Percentiles rank a stretch among this genome's conserved stretches.
These are phyloP conservation scores for Aspergillus quadrilineatus DNA, from an alignment of 2,329 filamentous ascomycete genomes.

Conservation along the genomic window DNA sequence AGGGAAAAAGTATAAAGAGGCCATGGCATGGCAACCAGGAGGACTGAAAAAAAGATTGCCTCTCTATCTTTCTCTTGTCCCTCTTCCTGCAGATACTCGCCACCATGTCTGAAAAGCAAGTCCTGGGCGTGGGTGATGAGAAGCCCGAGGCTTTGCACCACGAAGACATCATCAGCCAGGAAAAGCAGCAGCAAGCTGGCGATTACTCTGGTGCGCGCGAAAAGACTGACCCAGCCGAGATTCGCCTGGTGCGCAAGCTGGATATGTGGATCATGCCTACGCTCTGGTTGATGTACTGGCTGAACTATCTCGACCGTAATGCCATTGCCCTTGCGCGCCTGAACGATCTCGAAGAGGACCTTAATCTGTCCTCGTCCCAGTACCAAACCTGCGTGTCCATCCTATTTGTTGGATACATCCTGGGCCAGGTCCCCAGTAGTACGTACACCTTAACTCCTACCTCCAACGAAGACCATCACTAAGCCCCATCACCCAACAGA, in stretches of 20 bases:
- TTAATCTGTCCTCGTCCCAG: slow-evolving; percentile 27
- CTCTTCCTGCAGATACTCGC: not conserved
- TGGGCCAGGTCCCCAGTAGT: slow-evolving; percentile 21
- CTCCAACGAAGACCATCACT: not conserved
- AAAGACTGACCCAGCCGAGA: slow-evolving; percentile 42
- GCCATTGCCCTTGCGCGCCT: slow-evolving; percentile 33
- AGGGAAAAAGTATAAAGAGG: slow-evolving; percentile 1
- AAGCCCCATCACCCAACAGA: slow-evolving; percentile 4
- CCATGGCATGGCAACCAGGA: not conserved
- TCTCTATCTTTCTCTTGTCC: not conserved
- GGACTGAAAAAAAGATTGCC: too few species aligned
- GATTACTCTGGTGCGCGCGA: slow-evolving; percentile 43
- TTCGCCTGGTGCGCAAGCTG: slow-evolving; percentile 38
- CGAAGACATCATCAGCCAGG: slow-evolving; percentile 17
- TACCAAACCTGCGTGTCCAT: slow-evolving; percentile 33
- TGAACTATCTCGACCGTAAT: slow-evolving; percentile 32
- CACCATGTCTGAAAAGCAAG: slow-evolving; percentile 6
- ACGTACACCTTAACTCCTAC: not conserved
- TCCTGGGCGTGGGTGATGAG: slow-evolving; percentile 3
- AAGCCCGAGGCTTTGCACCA: slow-evolving; percentile 15
- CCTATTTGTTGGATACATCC: slow-evolving; percentile 27
- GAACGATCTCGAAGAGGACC: slow-evolving; percentile 28
- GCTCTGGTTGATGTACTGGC: slow-evolving; percentile 40
- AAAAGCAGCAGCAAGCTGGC: slow-evolving; percentile 6
- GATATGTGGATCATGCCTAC: slow-evolving; percentile 41